These are phyloP conservation scores for Crotalaria pallida DNA, from an alignment of 306 rosid species.

Conservation along the genomic window DNA sequence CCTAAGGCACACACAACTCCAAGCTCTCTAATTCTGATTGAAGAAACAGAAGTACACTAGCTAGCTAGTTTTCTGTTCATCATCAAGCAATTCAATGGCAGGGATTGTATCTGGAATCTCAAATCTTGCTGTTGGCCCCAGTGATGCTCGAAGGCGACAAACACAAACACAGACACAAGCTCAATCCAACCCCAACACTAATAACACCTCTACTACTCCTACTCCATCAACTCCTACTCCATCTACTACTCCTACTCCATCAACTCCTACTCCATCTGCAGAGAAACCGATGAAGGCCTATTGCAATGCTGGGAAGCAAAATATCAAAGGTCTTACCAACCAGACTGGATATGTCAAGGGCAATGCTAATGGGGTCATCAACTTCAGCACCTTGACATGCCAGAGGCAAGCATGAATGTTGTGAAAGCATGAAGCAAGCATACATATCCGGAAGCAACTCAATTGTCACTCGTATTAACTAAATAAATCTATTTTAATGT, in stretches of 20 bases:
- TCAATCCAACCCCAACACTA: not conserved
- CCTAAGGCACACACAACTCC: not conserved
- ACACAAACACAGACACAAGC: no score
- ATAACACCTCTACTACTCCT: not conserved
- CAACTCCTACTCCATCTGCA: not conserved
- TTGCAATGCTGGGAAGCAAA: conserved; percentile 7
- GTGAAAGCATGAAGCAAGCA: not conserved
- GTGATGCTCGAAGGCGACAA: not conserved
- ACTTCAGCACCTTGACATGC: conserved; percentile 23
- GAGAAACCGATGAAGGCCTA: not conserved
- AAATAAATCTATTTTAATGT: not conserved
- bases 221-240: not conserved
- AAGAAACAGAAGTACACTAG: no score
- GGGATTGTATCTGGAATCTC: conserved; percentile 24
- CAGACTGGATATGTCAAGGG: conserved; percentile 38
- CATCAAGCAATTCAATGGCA: no score
- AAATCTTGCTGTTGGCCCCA: conserved; percentile 20
- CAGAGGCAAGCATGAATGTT: not conserved
- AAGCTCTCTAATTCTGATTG: not conserved
- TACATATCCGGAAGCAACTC: not conserved
- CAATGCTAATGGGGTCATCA: conserved; percentile 38
- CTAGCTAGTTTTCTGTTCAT: no score
- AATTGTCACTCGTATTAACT: no score
- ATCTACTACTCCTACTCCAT: not conserved
- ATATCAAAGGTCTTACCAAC: conserved; percentile 35